A percentile compares a stretch with the other conserved stretches of the same genome.
These are phyloP conservation scores for Suhomyces yuchorum DNA, from an alignment of 1,139 yeast species.

Conservation along the genomic window DNA sequence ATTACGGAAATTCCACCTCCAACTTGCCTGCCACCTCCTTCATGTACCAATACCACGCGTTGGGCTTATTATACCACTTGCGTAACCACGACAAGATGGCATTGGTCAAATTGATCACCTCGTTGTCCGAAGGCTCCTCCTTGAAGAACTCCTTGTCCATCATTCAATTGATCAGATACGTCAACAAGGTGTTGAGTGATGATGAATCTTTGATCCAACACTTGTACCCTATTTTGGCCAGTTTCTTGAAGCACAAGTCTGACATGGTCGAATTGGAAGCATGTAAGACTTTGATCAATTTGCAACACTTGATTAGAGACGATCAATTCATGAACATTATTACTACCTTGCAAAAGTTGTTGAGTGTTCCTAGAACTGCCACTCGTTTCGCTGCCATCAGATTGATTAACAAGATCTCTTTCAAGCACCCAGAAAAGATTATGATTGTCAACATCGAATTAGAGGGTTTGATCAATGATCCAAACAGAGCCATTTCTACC, in stretches of 20 bases:
- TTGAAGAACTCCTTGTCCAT: slow-evolving; percentile 76
- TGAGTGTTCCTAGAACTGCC: slow-evolving; percentile 87
- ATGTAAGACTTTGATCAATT: slow-evolving; percentile 74
- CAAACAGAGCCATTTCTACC: slow-evolving; percentile 94
- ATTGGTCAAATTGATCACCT: slow-evolving; percentile 83
- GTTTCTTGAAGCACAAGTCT: slow-evolving; percentile 77
- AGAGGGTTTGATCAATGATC: slow-evolving; percentile 82
- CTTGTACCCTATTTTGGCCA: slow-evolving; percentile 65
- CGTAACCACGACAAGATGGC: slow-evolving; percentile 95
- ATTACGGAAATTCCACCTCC: slow-evolving; percentile 51
- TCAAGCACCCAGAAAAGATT: slow-evolving; percentile 77
- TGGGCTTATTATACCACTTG: slow-evolving; percentile 85
- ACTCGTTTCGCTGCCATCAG: slow-evolving; percentile 93
- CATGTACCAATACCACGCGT: slow-evolving; percentile 93
- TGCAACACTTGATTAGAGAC: slow-evolving; percentile 59
- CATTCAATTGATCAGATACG: slow-evolving; percentile 82
- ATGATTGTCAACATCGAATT: slow-evolving; percentile 73
- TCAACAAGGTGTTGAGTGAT: slow-evolving; percentile 65
- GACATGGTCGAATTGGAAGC: slow-evolving; percentile 95
- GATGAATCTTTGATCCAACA: slow-evolving; percentile 57
- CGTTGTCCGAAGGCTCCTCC: slow-evolving; percentile 63
- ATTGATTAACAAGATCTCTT: slow-evolving; percentile 80
- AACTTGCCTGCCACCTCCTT: slow-evolving; percentile 67
- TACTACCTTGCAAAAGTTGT: slow-evolving; percentile 69
- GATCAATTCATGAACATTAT: slow-evolving; percentile 69